These are phyloP conservation scores for Edaphochlamys debaryana DNA, from an alignment of 139 green algal species.

Conservation along the genomic window DNA sequence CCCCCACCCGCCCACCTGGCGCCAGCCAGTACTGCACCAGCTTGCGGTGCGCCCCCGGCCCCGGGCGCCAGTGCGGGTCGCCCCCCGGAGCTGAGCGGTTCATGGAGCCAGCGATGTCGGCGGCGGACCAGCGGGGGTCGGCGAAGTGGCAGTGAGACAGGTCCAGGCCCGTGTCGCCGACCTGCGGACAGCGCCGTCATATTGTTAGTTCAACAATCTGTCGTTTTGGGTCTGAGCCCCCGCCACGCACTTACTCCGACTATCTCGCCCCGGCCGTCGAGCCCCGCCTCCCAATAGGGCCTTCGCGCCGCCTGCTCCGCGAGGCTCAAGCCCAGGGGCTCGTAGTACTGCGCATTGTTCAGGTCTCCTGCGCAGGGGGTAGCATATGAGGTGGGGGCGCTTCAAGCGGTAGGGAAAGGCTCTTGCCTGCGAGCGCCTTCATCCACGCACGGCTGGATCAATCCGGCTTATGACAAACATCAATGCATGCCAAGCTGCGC, in stretches of 20 bases:
- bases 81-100: background rate
- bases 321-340: background rate
- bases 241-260: background rate
- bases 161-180: slow-evolving; percentile 15
- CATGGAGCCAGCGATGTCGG: background rate
- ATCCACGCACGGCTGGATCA: no score
- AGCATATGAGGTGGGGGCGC: no score
- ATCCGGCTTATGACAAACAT: background rate
- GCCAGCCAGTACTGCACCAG: slow-evolving; percentile 10
- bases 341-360: background rate
- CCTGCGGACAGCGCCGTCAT: background rate
- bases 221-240: background rate
- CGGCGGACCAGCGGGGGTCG: background rate
- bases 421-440: background rate
- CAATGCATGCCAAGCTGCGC: no score
- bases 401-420: no score
- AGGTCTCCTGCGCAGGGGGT: background rate
- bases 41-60: background rate
- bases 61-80: background rate
- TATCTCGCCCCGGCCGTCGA: background rate
- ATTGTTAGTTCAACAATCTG: background rate
- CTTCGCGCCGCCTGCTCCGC: background rate
- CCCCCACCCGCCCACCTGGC: background rate
- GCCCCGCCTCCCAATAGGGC: slow-evolving; percentile 5
- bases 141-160: background rate